Evolutionary conservation across 2,329 filamentous ascomycete genomes (phyloP), one percentile per base, ranked within the genome.

Genomic region (Teratosphaeriaceae sp.): DNA sequence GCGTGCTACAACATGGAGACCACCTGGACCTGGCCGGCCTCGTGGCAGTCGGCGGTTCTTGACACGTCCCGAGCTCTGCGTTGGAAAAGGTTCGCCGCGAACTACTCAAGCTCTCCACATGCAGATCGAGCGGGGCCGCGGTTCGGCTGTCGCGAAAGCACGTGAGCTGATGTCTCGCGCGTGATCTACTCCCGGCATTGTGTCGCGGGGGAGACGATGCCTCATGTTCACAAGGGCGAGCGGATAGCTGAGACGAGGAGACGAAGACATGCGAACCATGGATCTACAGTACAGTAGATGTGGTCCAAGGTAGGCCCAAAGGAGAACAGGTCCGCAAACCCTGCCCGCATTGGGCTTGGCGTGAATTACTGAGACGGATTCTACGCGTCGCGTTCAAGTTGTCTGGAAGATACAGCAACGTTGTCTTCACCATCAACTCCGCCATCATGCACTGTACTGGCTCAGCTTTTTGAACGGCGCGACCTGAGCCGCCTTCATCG

Each of bases 401-500:
- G 12, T 30, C 8, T n/a, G n/a, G 24, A n/a, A 8, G n/a, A 27
- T 27, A 8, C 24, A 8, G n/a, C n/a, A 8, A n/a, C 24, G 8
- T n/a, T 27, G 24, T n/a, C 24, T 8, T 27, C 24, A 27, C 8
- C 24, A 27, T 27, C 24, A 30, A 27, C 36, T 40, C 29, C 40
- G 44, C 30, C 13, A n/a, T n/a, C n/a, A n/a, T n/a, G n/a, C n/a
- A n/a, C n/a, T 7, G 30, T 45, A 41, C 34, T 44, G 37, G 6
- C 41, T 40, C 24, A 48, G 30, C 33, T 46, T 51, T 37, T 43
- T 37, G 36, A 48, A 48, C 19, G 42, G 26, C 7, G 24, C 36
- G 2, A 49, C 38, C 26, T 45, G 19, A 9, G 39, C 18, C 24
- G 42, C 35, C 40, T 46, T 49, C 49, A 51, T 49, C 22, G 27